phyloP scores from a whole-genome alignment of 352 stramenopile genomes.

The Pythium sukuiense region DNA sequence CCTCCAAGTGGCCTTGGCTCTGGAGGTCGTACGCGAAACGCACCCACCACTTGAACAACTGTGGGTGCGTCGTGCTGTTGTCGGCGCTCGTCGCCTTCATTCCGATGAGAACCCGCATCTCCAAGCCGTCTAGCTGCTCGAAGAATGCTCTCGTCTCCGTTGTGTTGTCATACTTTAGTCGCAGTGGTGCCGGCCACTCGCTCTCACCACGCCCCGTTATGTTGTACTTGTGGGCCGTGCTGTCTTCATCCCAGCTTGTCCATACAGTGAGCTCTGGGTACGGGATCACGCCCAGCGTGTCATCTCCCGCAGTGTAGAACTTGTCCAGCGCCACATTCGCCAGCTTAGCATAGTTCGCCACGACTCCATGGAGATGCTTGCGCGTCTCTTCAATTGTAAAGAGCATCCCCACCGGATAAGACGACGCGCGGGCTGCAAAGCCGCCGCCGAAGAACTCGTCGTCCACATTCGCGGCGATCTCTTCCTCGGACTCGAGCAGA shows the following conservation, averaged over 20 bases:
- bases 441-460: constrained; percentile 60
- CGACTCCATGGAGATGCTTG: constrained; percentile 60
- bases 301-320: constrained; percentile 38
- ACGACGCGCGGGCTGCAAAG: constrained; percentile 51
- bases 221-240: constrained; percentile 33
- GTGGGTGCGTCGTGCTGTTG: constrained; percentile 8
- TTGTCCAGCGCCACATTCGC: constrained; percentile 52
- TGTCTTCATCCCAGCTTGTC: constrained; percentile 27
- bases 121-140: constrained; percentile 60
- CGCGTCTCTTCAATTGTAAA: constrained; percentile 75
- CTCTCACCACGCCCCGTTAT: constrained; percentile 41
- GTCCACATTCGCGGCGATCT: constrained; percentile 62
- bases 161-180: constrained; percentile 28
- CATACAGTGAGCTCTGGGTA: constrained; percentile 55
- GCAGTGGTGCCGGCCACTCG: constrained; percentile 56
- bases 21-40: constrained; percentile 67
- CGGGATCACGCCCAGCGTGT: constrained; percentile 24
- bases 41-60: constrained; percentile 59
- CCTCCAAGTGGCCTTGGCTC: constrained; percentile 70
- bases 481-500: constrained; percentile 60
- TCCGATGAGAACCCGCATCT: constrained; percentile 55
- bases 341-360: constrained; percentile 65
- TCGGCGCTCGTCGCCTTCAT: constrained; percentile 33
- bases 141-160: constrained; percentile 61
- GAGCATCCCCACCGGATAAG: constrained; percentile 57